phyloP scores from a whole-genome alignment of 176 grass and related monocot species.

The Tillandsia fasciculata region DNA sequence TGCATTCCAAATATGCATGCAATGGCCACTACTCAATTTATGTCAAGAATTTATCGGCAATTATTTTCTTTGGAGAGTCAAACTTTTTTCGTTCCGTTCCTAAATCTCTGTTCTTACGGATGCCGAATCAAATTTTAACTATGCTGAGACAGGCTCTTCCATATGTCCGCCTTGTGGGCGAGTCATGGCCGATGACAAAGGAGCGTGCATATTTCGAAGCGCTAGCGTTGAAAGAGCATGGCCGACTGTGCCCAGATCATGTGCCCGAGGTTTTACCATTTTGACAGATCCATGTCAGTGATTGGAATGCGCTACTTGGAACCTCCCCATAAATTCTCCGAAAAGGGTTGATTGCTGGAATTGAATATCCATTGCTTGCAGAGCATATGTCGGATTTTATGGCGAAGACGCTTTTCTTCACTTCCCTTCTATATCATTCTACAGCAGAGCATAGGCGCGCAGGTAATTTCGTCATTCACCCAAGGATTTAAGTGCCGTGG shows the following conservation, averaged over 20 bases:
- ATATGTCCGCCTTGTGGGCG: constrained; percentile 67
- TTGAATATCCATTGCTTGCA: constrained; percentile 71
- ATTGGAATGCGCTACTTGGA: constrained; percentile 84
- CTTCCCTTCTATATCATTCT: constrained; percentile 55
- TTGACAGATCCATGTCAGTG: constrained; percentile 72
- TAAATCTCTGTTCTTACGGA: neutral
- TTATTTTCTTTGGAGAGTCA: neutral
- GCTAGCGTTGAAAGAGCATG: constrained; percentile 46
- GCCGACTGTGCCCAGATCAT: constrained; percentile 59
- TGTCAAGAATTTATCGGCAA: too few species aligned
- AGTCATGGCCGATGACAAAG: constrained; percentile 82
- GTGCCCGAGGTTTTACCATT: constrained; percentile 92
- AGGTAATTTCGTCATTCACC: constrained; percentile 28
- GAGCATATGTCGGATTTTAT: constrained; percentile 75
- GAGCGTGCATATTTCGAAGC: constrained; percentile 91
- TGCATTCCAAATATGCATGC: too few species aligned
- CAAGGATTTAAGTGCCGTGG: too few species aligned
- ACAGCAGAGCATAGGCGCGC: constrained; percentile 66
- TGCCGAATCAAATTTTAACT: neutral
- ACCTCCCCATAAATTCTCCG: constrained; percentile 80
- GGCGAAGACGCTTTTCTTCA: constrained; percentile 89
- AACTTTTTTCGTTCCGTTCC: neutral
- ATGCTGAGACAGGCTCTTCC: constrained; percentile 57
- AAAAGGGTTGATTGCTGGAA: constrained; percentile 85
- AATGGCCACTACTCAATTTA: too few species aligned